These are phyloP conservation scores for Fagopyrum homotropicum DNA, from an alignment of 148 eudicot species.

Conservation along the genomic window DNA sequence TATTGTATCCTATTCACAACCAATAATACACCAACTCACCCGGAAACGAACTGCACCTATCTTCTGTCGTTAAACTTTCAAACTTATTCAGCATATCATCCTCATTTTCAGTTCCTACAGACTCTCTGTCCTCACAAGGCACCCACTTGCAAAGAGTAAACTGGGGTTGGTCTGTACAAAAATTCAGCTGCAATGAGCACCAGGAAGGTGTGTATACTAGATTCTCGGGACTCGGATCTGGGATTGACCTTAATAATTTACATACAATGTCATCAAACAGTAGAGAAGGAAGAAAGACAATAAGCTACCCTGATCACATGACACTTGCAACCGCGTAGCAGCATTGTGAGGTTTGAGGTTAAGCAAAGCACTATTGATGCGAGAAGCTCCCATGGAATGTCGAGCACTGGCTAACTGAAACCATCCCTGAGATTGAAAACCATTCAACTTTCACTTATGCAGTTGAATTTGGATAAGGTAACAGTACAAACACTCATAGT, in stretches of 20 bases:
- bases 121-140: conserved; percentile 27
- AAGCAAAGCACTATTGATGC: conserved; percentile 56
- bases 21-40: conserved; percentile 24
- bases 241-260: neutral
- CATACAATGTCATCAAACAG: neutral
- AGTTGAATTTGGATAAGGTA: neutral
- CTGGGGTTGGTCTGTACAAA: conserved; percentile 30
- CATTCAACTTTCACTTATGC: neutral
- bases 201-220: neutral
- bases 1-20: neutral
- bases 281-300: neutral
- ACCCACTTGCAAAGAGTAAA: conserved; percentile 70
- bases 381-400: conserved; percentile 81
- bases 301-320: conserved; percentile 33
- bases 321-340: conserved; percentile 53
- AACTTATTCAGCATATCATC: conserved; percentile 27
- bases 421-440: conserved; percentile 55
- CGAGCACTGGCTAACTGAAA: conserved; percentile 77
- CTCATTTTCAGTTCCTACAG: conserved; percentile 26
- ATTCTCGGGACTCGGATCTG: neutral
- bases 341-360: conserved; percentile 72
- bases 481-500: neutral
- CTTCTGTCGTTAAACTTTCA: conserved; percentile 25
- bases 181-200: conserved; percentile 15
- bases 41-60: conserved; percentile 28